These are phyloP conservation scores for Tulasnella sp. DNA, from an alignment of 768 basidiomycete species.

Conservation along the genomic window DNA sequence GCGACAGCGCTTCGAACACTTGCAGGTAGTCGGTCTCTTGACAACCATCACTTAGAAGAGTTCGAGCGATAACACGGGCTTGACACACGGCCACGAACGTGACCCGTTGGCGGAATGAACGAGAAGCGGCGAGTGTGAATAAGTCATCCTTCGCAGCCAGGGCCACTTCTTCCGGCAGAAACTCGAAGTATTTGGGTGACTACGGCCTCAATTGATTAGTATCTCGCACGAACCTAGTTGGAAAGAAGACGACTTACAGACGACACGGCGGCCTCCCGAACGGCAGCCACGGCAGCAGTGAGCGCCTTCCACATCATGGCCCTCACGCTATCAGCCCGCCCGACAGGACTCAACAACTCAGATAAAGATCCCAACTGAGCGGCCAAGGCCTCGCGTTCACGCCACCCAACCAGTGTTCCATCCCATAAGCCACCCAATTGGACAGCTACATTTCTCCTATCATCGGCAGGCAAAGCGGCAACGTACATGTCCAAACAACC, in stretches of 20 bases:
- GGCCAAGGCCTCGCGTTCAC: conserved; percentile 64
- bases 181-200: conserved; percentile 23
- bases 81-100: conserved; percentile 67
- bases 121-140: conserved; percentile 24
- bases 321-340: conserved; percentile 38
- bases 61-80: conserved; percentile 32
- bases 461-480: conserved; percentile 37
- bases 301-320: conserved; percentile 51
- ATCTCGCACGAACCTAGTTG: neutral
- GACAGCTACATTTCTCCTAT: conserved; percentile 35
- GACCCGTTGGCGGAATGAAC: conserved; percentile 48
- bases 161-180: conserved; percentile 22
- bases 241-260: conserved; percentile 39
- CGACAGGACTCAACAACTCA: conserved; percentile 26
- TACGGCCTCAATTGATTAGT: conserved; percentile 17
- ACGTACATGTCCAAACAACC: conserved; percentile 55
- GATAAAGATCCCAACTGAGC: conserved; percentile 36
- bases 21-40: conserved; percentile 44
- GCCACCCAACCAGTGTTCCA: conserved; percentile 57
- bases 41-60: conserved; percentile 36
- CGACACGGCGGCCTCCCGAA: conserved; percentile 63
- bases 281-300: conserved; percentile 71
- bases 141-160: conserved; percentile 38
- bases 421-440: conserved; percentile 46
- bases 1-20: conserved; percentile 32